Conservation (phyloP, 1,284 basidiomycete genomes). For the Austroboletus rostrupii region DNA sequence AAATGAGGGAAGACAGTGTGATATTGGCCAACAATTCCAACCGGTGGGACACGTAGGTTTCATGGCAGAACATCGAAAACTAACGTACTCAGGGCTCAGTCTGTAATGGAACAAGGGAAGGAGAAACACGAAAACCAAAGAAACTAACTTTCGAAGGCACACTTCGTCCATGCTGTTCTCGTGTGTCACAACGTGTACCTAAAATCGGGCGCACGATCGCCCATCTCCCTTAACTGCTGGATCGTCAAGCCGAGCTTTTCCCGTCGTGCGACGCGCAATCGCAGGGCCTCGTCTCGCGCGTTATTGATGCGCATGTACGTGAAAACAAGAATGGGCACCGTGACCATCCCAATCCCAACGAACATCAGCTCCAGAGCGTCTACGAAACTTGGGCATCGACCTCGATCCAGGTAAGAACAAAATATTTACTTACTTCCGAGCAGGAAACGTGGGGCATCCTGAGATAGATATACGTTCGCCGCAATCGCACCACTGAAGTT, state of each 20-base stretch:
- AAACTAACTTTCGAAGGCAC: too few relatives aligned
- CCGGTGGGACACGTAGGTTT: too few relatives aligned
- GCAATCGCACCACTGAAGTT: conserved; percentile 36
- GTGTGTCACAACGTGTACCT: conserved; percentile 55
- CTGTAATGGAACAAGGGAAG: neutral
- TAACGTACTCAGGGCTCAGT: too few relatives aligned
- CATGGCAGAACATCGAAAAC: too few relatives aligned
- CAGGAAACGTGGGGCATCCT: conserved; percentile 57
- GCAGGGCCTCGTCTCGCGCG: conserved; percentile 36
- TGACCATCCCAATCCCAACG: conserved; percentile 57
- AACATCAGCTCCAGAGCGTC: conserved; percentile 67
- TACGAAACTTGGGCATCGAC: conserved; percentile 20
- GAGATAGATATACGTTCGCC: conserved; percentile 55
- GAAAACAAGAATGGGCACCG: conserved; percentile 45
- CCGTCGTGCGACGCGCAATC: conserved; percentile 31
- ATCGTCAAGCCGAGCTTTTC: conserved; percentile 17
- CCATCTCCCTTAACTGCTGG: conserved; percentile 37
- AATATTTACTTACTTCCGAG: conserved; percentile 47
- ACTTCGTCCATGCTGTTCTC: too few relatives aligned
- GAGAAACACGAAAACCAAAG: too few relatives aligned
- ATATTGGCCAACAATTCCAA: too few relatives aligned
- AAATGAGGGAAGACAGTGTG: too few relatives aligned
- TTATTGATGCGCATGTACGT: conserved; percentile 55
- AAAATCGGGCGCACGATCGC: conserved; percentile 64
- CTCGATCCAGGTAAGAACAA: neutral